A percentile compares a stretch with the other conserved stretches of the same genome.
Conservation (phyloP, 1,284 basidiomycete genomes). For the Inonotus obliquus region DNA sequence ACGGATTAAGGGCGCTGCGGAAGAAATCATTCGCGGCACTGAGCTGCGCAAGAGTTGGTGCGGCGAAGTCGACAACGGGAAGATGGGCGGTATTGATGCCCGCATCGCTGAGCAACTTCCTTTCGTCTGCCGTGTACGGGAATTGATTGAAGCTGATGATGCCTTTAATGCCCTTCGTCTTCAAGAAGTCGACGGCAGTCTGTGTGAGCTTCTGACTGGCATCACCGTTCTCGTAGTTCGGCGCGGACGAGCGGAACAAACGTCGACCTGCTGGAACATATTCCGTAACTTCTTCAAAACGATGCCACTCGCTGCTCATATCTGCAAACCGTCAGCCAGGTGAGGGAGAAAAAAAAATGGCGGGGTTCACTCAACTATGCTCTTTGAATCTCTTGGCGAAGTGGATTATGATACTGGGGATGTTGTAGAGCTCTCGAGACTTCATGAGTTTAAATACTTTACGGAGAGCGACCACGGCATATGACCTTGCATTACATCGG, state of each 20-base stretch:
- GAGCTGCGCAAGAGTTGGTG: constrained; percentile 18
- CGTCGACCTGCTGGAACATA: not conserved
- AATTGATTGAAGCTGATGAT: constrained; percentile 23
- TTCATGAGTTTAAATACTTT: no score
- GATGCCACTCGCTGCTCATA: not conserved
- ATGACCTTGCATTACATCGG: no score
- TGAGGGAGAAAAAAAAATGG: no score
- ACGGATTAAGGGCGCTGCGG: not conserved
- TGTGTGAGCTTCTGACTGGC: constrained; percentile 12
- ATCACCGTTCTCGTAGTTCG: constrained; percentile 15
- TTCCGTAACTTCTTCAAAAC: not conserved
- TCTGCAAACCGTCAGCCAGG: not conserved
- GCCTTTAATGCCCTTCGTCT: constrained; percentile 13
- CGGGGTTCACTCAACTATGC: no score
- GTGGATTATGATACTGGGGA: no score
- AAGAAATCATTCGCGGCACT: constrained; percentile 14
- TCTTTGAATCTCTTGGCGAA: no score
- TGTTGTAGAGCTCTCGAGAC: no score
- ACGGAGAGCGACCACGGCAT: no score
- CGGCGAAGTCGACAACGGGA: constrained; percentile 19
- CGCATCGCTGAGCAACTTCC: constrained; percentile 4
- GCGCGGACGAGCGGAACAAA: constrained; percentile 19
- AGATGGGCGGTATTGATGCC: constrained; percentile 20
- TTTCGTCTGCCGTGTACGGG: constrained; percentile 15
- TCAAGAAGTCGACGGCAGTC: constrained; percentile 15